phyloP scores from a whole-genome alignment of 2,329 filamentous ascomycete genomes.

The Nectriaceae sp. region DNA sequence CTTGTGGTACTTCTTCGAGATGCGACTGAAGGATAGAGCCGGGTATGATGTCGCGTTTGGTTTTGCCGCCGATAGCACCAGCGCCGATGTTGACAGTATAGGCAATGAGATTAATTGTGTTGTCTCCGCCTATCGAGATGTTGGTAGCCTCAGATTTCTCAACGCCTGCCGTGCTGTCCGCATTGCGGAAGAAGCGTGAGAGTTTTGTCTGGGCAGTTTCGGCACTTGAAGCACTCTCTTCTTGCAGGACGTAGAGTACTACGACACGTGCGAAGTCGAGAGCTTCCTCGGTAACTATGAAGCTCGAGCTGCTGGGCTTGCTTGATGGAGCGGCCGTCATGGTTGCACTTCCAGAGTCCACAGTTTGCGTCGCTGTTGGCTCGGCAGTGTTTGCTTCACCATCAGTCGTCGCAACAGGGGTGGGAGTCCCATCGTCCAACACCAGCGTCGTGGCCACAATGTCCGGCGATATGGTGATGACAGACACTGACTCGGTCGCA shows the following conservation, averaged over 20 bases:
- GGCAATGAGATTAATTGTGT: constrained; percentile 53
- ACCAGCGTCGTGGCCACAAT: constrained; percentile 20
- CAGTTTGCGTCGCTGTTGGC: constrained; percentile 10
- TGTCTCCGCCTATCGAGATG: constrained; percentile 44
- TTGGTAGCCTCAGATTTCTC: constrained; percentile 42
- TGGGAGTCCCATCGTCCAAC: constrained; percentile 22
- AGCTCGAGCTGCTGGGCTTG: constrained; percentile 26
- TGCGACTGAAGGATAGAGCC: constrained; percentile 1
- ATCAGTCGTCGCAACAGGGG: constrained; percentile 13
- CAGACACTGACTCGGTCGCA: constrained; percentile 6
- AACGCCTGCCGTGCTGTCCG: constrained; percentile 28
- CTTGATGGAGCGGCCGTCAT: neutral
- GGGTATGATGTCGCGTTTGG: constrained; percentile 19
- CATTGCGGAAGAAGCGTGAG: constrained; percentile 55
- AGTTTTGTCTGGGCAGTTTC: constrained; percentile 55
- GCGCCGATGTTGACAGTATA: constrained; percentile 43
- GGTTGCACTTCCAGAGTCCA: neutral
- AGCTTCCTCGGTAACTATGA: constrained; percentile 54
- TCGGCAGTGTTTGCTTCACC: neutral
- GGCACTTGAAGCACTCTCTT: constrained; percentile 52
- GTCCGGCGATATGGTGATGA: constrained; percentile 21
- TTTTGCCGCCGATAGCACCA: constrained; percentile 29
- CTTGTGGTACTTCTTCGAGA: constrained; percentile 1
- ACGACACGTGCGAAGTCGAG: constrained; percentile 66
- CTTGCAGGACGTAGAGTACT: constrained; percentile 63